phyloP scores from a whole-genome alignment of 108 stramenopile species.

The Pseudonitzschia pungens region DNA sequence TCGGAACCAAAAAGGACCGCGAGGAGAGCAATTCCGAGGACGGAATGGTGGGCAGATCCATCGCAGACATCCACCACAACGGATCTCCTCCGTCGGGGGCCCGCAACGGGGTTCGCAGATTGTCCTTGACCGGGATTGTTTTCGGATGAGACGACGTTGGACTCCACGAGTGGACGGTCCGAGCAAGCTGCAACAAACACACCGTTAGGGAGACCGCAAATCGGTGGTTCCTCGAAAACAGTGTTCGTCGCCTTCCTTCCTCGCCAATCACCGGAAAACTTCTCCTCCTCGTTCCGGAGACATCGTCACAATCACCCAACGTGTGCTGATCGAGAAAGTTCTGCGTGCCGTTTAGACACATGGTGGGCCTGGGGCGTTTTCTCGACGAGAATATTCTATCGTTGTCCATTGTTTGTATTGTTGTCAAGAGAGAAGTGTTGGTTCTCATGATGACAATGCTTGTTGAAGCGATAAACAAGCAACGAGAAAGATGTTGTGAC shows the following conservation, averaged over 20 bases:
- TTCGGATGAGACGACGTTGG: not conserved
- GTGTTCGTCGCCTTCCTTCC: not conserved
- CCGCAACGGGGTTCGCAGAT: too few relatives aligned
- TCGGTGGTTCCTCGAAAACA: not conserved
- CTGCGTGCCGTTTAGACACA: not conserved
- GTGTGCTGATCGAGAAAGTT: too few relatives aligned
- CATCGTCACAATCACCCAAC: too few relatives aligned
- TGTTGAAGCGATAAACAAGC: too few relatives aligned
- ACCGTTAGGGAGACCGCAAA: not conserved
- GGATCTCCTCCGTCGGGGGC: not conserved
- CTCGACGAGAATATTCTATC: not conserved
- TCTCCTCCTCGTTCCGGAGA: not conserved
- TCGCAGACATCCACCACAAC: not conserved
- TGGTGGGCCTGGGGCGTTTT: not conserved
- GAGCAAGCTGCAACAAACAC: not conserved
- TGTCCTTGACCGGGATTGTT: not conserved
- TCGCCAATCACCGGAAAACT: not conserved
- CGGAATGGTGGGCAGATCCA: not conserved
- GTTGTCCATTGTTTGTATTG: not conserved
- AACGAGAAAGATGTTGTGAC: too few relatives aligned
- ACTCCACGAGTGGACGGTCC: slow-evolving; percentile 9
- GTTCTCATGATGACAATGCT: too few relatives aligned
- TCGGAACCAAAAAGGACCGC: not conserved
- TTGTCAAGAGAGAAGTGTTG: not conserved
- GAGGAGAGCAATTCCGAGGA: not conserved